Base-by-base conservation (phyloP, 495 filamentous ascomycete genomes). In the Hypoxylon lienhwacheense region DNA sequence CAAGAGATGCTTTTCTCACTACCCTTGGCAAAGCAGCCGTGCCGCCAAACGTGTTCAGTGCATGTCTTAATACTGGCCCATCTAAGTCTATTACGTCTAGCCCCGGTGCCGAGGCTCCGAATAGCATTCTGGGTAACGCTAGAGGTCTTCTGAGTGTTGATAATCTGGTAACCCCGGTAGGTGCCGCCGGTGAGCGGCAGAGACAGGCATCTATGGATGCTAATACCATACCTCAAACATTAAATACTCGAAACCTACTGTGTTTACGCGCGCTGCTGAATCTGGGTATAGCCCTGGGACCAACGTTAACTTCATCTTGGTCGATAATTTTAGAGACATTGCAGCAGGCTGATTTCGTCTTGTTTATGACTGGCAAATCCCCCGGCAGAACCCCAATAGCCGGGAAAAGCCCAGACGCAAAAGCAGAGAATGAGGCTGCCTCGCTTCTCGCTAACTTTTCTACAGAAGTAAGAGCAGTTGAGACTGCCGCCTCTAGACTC, bases 1-100 rank as follows among this genome's bases (percentile, higher is more conserved):
- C 93, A 7, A 76, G 95, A 46, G 93, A 98, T 77, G 92, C 93
- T 3, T 95, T 98, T 57, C 73, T 98, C 17, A 97, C 93, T 4
- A 95, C 91, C 0, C 77, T 98, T 2, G 90, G 88, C 4, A 98
- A 98, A 67, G 84, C 91, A 24, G 89, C 93, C 22, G 87, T 97
- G 6, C 93, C 93, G 6, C 79, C 87, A 5, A 86, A 88, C 62
- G 74, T 88, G 11, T 69, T 89, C 19, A 82, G 80, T 25, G 82
- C 85, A 0, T 86, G 81, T 55, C 63, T 75, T n/a, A 78, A 77
- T 44, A 40, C 64, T 10, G 72, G 74, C 3, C 51, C 77, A 2
- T 59, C 65, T 0, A 64, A 73, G 12, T 52, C 74, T 5, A 34
- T 59, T 8, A 70, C 73, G 5, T 66, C 75, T 1, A 76, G 76